These are phyloP conservation scores for Petunia hybrid DNA, from an alignment of 305 asterid species.

Conservation along the genomic window DNA sequence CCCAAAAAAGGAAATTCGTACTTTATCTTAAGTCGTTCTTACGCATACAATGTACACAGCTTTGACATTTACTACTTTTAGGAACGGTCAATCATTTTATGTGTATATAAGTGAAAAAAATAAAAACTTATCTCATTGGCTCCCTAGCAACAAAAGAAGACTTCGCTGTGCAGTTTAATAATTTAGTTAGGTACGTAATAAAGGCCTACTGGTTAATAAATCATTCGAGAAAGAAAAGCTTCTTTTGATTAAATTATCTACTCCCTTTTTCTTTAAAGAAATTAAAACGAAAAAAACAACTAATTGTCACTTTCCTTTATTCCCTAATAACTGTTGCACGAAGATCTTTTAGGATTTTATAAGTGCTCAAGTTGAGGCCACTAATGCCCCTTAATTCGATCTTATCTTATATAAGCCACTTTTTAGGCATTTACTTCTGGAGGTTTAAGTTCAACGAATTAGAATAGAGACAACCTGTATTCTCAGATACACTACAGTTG, in stretches of 20 bases:
- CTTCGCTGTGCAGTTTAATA: background rate
- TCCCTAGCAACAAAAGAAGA: background rate
- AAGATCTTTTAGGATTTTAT: constrained; percentile 19
- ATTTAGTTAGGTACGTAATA: constrained; percentile 9
- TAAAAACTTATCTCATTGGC: background rate
- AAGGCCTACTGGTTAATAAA: background rate
- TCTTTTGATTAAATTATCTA: background rate
- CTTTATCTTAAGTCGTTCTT: background rate
- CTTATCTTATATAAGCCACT: background rate
- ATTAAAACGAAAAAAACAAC: too few relatives aligned
- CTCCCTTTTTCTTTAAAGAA: too few relatives aligned
- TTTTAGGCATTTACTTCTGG: background rate
- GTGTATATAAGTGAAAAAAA: background rate
- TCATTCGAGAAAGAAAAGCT: background rate
- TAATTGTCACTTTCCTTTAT: background rate
- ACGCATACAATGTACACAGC: background rate
- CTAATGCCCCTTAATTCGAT: constrained; percentile 8
- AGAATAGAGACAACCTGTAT: constrained; percentile 27
- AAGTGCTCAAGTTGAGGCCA: constrained; percentile 7
- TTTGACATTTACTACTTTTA: background rate
- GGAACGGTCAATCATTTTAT: background rate
- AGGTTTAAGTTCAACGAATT: constrained; percentile 12
- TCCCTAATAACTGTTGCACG: background rate
- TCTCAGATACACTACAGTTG: background rate
- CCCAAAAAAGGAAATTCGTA: background rate